Percentiles rank a stretch among this genome's conserved stretches.
phyloP scores from a whole-genome alignment of 345 rosid genomes.

The Clarkia xantiana region DNA sequence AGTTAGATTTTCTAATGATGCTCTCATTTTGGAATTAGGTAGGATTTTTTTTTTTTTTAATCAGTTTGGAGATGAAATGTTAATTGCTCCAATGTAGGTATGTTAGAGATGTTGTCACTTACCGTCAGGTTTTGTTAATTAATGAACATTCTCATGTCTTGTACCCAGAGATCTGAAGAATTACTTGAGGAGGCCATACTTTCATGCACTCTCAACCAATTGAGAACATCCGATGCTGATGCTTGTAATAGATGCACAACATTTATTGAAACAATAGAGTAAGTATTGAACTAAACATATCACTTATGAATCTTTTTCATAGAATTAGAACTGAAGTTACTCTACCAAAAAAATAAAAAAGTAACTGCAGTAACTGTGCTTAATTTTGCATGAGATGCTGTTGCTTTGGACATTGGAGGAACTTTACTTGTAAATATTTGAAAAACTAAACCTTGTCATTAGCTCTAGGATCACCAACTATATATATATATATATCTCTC shows the following conservation, averaged over 20 bases:
- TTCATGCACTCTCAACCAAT: conserved; percentile 59
- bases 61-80: not conserved
- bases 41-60: too few relatives aligned
- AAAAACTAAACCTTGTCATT: too few relatives aligned
- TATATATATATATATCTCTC: too few relatives aligned
- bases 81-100: not conserved
- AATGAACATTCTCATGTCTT: conserved; percentile 1
- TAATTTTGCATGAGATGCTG: not conserved
- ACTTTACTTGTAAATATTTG: too few relatives aligned
- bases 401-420: too few relatives aligned
- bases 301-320: not conserved
- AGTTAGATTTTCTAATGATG: too few relatives aligned
- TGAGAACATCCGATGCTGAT: conserved; percentile 26
- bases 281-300: conserved; percentile 19
- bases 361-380: conserved; percentile 2
- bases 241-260: conserved; percentile 37
- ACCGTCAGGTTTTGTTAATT: not conserved
- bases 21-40: too few relatives aligned
- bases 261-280: conserved; percentile 75
- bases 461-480: too few relatives aligned
- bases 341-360: too few relatives aligned
- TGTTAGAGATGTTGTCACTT: not conserved
- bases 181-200: conserved; percentile 83
- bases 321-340: not conserved
- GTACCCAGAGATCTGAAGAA: conserved; percentile 82